Conservation (phyloP, 1,284 basidiomycete genomes). For the Vanrija pseudolonga region DNA sequence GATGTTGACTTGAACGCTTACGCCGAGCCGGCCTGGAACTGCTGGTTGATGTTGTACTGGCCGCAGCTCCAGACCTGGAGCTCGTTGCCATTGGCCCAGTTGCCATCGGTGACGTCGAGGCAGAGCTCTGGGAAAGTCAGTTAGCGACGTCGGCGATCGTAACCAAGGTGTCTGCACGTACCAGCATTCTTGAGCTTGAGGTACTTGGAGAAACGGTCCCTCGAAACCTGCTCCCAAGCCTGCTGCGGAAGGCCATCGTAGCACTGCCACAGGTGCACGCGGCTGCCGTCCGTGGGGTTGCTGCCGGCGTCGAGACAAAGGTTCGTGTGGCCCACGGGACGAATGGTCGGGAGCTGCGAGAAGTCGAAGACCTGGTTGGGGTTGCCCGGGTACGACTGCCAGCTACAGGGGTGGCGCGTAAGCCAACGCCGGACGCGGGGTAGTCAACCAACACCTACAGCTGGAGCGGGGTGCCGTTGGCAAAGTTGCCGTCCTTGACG, state of each 20-base stretch:
- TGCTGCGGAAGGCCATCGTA: conserved; percentile 11
- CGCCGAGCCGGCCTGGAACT: neutral
- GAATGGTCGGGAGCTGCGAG: too few relatives aligned
- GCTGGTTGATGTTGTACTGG: conserved; percentile 2
- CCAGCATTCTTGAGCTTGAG: neutral
- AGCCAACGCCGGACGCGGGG: too few relatives aligned
- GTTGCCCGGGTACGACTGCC: neutral
- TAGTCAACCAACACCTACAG: neutral
- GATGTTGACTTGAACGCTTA: too few relatives aligned
- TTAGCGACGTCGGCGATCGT: neutral
- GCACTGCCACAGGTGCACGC: conserved; percentile 29
- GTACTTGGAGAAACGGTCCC: neutral
- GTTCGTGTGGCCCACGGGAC: conserved; percentile 2
- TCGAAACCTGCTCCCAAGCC: conserved; percentile 1
- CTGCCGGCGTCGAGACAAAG: conserved; percentile 23
- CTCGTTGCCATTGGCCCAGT: neutral
- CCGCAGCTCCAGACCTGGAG: conserved; percentile 3
- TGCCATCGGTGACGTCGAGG: neutral
- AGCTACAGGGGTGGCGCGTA: neutral
- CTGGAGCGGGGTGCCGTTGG: neutral
- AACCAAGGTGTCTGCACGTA: neutral
- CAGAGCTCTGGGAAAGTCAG: neutral
- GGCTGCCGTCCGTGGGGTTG: conserved; percentile 16
- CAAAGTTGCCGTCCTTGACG: neutral
- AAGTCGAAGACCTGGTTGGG: neutral